Evolutionary conservation across 176 grass and related monocot genomes (phyloP), one percentile per base, ranked within the genome.

Genomic region (Bolboschoenus planiculmis): DNA sequence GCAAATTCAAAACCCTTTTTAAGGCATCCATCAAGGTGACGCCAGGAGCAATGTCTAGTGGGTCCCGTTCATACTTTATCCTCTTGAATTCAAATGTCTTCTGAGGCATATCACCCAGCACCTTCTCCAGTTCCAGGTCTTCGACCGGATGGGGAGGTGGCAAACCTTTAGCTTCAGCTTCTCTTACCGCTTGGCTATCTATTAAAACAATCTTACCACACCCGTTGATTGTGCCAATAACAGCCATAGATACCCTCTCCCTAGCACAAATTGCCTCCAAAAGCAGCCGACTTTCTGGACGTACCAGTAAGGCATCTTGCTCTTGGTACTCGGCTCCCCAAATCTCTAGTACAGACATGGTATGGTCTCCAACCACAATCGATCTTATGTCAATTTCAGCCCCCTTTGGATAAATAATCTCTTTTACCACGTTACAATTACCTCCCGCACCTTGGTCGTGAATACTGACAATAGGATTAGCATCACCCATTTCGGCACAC

Each of bases 391-490:
- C 92, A 66, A 98, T 98, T 90, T 95, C 89, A 83, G 90, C 95
- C 57, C 95, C 92, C 48, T 91, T 83, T 15, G 95, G 95, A 71
- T 95, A 95, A 33, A 95, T 95, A 54, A 95, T 95, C 88, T 95
- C 92, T 73, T 95, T 95, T 29, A 97, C 92, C 26, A 97, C 92
- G 84, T 94, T 97, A 71, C 92, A 97, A 43, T 97, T 97, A 54
- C 95, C 95, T 47, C 95, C 95, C n/a, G 92, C 95, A 7, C 95
- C 95, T 83, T 97, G 95, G 67, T 97, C 95, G 86, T 97, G 95
- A 85, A 97, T 97, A 78, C 92, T 97, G 65, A 94, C 90, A 16
- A 97, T 97, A 84, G 92, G 95, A 46, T 97, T 97, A 15, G 56
- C 83, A 27, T 91, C 87, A 83, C 95, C 95, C 90, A 94, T 97